These are phyloP conservation scores for Paramarasmius palmivorus DNA, from an alignment of 1,284 basidiomycete species.

Conservation along the genomic window DNA sequence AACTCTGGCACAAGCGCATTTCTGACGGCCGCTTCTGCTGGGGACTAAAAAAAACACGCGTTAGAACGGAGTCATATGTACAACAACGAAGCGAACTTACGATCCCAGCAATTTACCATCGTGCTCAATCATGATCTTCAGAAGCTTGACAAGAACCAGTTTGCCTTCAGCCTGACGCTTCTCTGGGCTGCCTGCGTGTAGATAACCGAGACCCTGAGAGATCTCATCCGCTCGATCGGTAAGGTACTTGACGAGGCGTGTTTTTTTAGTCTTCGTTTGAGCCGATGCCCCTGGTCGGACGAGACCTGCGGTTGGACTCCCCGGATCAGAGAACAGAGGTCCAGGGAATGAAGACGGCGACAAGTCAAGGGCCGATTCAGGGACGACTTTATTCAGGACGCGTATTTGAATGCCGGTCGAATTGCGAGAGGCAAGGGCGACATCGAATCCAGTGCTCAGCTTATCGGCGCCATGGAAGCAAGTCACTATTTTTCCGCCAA, in stretches of 20 bases:
- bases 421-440: slow-evolving; percentile 71
- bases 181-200: slow-evolving; percentile 53
- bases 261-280: slow-evolving; percentile 81
- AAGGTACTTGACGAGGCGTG: slow-evolving; percentile 77
- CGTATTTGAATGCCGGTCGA: slow-evolving; percentile 73
- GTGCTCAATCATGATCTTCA: slow-evolving; percentile 82
- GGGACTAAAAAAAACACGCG: slow-evolving; percentile 47
- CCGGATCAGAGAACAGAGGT: slow-evolving; percentile 80
- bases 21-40: slow-evolving; percentile 63
- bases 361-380: slow-evolving; percentile 61
- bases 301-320: slow-evolving; percentile 63
- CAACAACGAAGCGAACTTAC: slow-evolving; percentile 80
- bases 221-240: slow-evolving; percentile 76
- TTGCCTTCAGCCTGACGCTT: slow-evolving; percentile 74
- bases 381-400: slow-evolving; percentile 66
- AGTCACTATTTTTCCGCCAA: slow-evolving; percentile 83
- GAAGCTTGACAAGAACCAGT: slow-evolving; percentile 70
- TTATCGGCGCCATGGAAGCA: slow-evolving; percentile 79
- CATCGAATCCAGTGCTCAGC: slow-evolving; percentile 73
- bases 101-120: slow-evolving; percentile 84
- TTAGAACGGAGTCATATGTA: slow-evolving; percentile 9
- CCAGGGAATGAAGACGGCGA: slow-evolving; percentile 75
- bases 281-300: slow-evolving; percentile 64
- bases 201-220: slow-evolving; percentile 73
- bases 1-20: slow-evolving; percentile 58